phyloP scores from a whole-genome alignment of 768 basidiomycete genomes.

The Lactifluus subvellereus region DNA sequence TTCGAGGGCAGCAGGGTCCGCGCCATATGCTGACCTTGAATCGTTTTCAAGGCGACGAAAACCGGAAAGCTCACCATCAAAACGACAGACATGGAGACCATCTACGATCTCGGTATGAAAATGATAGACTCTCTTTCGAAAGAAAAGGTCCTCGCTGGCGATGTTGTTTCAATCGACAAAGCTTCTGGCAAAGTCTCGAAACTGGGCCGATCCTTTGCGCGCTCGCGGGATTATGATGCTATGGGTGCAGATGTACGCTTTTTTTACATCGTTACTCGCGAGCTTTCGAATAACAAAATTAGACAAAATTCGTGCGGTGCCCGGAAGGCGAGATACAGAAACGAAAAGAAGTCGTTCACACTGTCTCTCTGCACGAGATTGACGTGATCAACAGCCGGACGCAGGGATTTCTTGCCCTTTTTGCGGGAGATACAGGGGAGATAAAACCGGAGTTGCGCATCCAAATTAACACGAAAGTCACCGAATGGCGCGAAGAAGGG shows the following conservation, averaged over 20 bases:
- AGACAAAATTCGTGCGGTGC: slow-evolving; percentile 98
- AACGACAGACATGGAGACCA: slow-evolving; percentile 99
- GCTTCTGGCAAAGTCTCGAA: slow-evolving; percentile 95
- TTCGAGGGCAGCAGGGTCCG: not conserved
- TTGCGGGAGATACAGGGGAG: slow-evolving; percentile 95
- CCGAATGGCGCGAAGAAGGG: slow-evolving; percentile 97
- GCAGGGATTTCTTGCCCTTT: slow-evolving; percentile 95
- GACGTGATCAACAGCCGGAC: slow-evolving; percentile 99
- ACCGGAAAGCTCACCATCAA: slow-evolving; percentile 97
- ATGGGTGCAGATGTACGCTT: slow-evolving; percentile 94
- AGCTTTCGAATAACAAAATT: not conserved
- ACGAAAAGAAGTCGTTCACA: slow-evolving; percentile 95
- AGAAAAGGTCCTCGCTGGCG: slow-evolving; percentile 93
- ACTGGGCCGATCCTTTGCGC: slow-evolving; percentile 92
- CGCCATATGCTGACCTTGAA: not conserved
- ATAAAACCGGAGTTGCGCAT: slow-evolving; percentile 95
- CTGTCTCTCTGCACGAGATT: slow-evolving; percentile 96
- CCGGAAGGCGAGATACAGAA: slow-evolving; percentile 98
- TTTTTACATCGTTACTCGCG: slow-evolving; percentile 1
- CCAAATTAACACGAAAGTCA: slow-evolving; percentile 95
- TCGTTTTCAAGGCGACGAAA: slow-evolving; percentile 72
- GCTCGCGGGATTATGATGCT: slow-evolving; percentile 96
- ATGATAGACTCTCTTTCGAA: slow-evolving; percentile 98
- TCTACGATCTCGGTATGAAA: slow-evolving; percentile 97
- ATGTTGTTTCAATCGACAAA: slow-evolving; percentile 96